Percentiles rank a stretch among this genome's conserved stretches.
Evolutionary conservation across 768 basidiomycete species (phyloP).

Genomic region (Lactarius akahatsu): DNA sequence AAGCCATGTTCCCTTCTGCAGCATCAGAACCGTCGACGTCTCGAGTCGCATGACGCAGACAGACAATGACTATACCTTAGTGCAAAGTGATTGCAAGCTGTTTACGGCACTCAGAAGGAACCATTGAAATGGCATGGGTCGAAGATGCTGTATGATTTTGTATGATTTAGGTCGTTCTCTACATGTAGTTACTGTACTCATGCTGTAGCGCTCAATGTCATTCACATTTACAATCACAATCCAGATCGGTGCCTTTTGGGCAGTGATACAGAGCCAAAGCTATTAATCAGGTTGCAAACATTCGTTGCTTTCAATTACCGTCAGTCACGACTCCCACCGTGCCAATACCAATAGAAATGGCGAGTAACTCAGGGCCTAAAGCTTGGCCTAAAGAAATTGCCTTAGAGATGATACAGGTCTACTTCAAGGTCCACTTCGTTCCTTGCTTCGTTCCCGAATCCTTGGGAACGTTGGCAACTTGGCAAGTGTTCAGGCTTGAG

Average conservation of each 20-base stretch:
- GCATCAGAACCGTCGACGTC: neutral
- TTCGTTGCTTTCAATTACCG: neutral
- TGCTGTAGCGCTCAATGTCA: neutral
- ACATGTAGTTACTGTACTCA: neutral
- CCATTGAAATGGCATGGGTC: neutral
- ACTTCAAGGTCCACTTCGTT: too few species aligned
- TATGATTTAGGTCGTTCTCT: neutral
- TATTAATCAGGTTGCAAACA: neutral
- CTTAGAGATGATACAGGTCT: neutral
- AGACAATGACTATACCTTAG: neutral
- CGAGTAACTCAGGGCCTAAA: too few species aligned
- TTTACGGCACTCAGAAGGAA: neutral
- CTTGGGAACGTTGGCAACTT: neutral
- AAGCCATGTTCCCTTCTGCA: neutral
- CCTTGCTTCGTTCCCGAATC: too few species aligned
- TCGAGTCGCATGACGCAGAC: neutral
- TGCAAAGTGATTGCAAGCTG: neutral
- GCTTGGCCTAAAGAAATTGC: neutral
- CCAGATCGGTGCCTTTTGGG: neutral
- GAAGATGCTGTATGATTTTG: neutral
- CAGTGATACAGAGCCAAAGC: neutral
- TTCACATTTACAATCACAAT: too few species aligned
- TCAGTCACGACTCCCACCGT: neutral
- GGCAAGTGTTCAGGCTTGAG: neutral
- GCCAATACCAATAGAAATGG: neutral